Percentiles rank a stretch among this genome's conserved stretches.
Evolutionary conservation across 2,329 filamentous ascomycete genomes (phyloP).

Genomic region (Bipolaris victoriae): DNA sequence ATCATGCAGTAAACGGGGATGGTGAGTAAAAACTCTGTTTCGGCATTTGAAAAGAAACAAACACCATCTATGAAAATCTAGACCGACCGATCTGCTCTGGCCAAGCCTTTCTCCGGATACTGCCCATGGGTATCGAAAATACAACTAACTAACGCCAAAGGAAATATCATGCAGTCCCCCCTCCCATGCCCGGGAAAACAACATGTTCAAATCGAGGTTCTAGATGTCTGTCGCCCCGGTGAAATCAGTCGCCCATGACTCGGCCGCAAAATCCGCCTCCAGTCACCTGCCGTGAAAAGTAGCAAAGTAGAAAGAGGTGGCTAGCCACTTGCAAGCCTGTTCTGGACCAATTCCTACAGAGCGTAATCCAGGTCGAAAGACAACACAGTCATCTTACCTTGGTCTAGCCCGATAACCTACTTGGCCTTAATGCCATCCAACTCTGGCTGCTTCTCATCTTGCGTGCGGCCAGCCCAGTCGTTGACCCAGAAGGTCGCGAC

Average conservation of each 20-base stretch:
- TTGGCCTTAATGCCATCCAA: background rate
- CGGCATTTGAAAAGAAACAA: background rate
- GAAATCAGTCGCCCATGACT: background rate
- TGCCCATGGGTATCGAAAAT: conserved; percentile 3
- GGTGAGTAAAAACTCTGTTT: background rate
- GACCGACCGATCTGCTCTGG: background rate
- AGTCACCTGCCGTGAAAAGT: background rate
- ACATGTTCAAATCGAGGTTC: background rate
- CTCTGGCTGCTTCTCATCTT: conserved; percentile 4
- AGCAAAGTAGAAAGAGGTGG: background rate
- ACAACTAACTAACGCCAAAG: background rate
- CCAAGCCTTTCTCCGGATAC: background rate
- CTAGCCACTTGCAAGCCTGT: background rate
- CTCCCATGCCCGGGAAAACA: background rate
- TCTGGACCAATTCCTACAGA: background rate
- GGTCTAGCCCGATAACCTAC: background rate
- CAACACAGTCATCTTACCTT: background rate
- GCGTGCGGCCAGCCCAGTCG: conserved; percentile 22
- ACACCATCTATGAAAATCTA: background rate
- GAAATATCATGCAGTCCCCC: background rate
- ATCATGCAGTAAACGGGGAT: background rate
- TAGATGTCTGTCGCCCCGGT: background rate
- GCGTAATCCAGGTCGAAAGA: background rate
- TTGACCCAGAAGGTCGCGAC: conserved; percentile 24
- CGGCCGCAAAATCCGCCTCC: background rate